Percentiles rank a stretch among this genome's conserved stretches.
Evolutionary conservation across 1,284 basidiomycete genomes (phyloP).

Genomic region (Singerocomus inundabilis): DNA sequence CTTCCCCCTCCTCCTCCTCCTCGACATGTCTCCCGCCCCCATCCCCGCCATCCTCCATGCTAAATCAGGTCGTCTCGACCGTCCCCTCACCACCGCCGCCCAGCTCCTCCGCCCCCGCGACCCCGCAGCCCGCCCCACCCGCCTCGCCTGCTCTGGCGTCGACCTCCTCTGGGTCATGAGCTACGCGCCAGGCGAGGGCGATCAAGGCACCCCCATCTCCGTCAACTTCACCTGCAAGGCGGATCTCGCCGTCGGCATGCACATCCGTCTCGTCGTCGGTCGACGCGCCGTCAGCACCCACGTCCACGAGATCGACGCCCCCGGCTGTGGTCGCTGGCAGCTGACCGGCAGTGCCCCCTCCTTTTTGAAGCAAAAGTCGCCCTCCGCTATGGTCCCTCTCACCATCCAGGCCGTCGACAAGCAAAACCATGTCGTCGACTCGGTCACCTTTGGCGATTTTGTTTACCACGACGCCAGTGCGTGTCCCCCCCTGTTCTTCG

Average conservation of each 20-base stretch:
- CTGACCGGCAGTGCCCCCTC: slow-evolving; percentile 56
- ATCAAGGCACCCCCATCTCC: slow-evolving; percentile 53
- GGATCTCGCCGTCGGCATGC: slow-evolving; percentile 46
- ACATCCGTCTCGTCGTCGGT: slow-evolving; percentile 68
- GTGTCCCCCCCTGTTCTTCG: slow-evolving; percentile 5
- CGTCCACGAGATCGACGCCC: slow-evolving; percentile 47
- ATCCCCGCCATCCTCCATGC: background rate
- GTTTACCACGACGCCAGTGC: slow-evolving; percentile 56
- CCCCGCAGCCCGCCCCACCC: slow-evolving; percentile 25
- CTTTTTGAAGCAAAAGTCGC: slow-evolving; percentile 35
- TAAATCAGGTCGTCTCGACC: background rate
- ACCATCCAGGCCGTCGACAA: slow-evolving; percentile 62
- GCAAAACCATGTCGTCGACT: slow-evolving; percentile 54
- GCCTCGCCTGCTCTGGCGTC: slow-evolving; percentile 38
- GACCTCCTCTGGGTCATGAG: slow-evolving; percentile 59
- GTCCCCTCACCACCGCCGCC: slow-evolving; percentile 14
- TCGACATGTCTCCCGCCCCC: background rate
- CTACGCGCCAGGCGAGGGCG: slow-evolving; percentile 61
- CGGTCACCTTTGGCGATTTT: slow-evolving; percentile 69
- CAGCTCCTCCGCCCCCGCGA: slow-evolving; percentile 17
- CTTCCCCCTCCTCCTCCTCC: background rate
- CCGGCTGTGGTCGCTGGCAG: slow-evolving; percentile 52
- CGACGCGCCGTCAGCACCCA: slow-evolving; percentile 56
- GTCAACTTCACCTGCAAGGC: slow-evolving; percentile 60
- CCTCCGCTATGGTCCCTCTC: slow-evolving; percentile 45